These are phyloP conservation scores for Hymenoscyphus linearis DNA, from an alignment of 2,329 filamentous ascomycete species.

Conservation along the genomic window DNA sequence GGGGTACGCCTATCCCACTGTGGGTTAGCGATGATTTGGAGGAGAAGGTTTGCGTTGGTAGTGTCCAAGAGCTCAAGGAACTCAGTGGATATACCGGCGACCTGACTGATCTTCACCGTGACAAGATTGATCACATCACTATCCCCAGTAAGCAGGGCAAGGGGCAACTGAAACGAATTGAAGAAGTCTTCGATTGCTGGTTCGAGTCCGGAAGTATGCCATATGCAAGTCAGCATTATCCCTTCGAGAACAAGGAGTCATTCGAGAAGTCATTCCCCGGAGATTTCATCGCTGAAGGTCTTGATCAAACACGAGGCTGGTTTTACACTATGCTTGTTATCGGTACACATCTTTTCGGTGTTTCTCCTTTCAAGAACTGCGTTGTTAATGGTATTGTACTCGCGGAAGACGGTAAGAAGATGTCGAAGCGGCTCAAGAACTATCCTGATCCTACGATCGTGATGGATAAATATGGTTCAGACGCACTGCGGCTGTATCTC, in stretches of 20 bases:
- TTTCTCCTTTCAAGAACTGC: slow-evolving; percentile 86
- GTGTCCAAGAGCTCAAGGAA: slow-evolving; percentile 75
- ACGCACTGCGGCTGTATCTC: slow-evolving; percentile 88
- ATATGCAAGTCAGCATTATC: slow-evolving; percentile 85
- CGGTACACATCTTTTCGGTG: slow-evolving; percentile 80
- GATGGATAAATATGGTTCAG: slow-evolving; percentile 84
- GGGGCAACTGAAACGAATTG: slow-evolving; percentile 71
- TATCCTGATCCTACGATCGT: slow-evolving; percentile 83
- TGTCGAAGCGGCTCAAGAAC: slow-evolving; percentile 96
- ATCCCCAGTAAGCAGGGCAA: slow-evolving; percentile 88
- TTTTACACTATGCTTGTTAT: slow-evolving; percentile 91
- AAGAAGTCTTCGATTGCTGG: slow-evolving; percentile 96
- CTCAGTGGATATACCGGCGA: slow-evolving; percentile 83
- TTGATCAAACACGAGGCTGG: slow-evolving; percentile 94
- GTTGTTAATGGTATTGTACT: slow-evolving; percentile 95
- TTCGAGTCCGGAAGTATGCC: slow-evolving; percentile 97
- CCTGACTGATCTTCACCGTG: slow-evolving; percentile 80
- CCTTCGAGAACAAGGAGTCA: slow-evolving; percentile 79
- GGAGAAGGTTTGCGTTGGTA: slow-evolving; percentile 82
- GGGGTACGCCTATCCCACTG: slow-evolving; percentile 87
- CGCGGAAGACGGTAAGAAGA: slow-evolving; percentile 95
- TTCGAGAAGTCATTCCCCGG: slow-evolving; percentile 81
- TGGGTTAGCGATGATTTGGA: slow-evolving; percentile 89
- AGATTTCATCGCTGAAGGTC: slow-evolving; percentile 89
- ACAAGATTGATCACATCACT: slow-evolving; percentile 90